Conservation (phyloP, 306 rosid species). For the Castanea mollissima region DNA sequence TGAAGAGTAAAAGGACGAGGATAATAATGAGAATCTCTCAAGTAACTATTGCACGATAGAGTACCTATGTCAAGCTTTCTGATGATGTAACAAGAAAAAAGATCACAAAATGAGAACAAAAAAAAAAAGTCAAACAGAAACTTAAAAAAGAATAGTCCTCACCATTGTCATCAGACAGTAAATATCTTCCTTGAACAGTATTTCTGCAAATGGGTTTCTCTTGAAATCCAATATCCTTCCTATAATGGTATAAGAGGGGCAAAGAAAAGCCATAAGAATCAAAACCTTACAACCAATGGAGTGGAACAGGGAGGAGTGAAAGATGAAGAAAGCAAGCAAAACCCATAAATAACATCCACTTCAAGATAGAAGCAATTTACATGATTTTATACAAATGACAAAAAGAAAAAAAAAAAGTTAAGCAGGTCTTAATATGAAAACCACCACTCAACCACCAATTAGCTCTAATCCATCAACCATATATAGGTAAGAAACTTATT, state of each 20-base stretch:
- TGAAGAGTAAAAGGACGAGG: neutral
- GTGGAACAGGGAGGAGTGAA: neutral
- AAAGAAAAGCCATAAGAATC: neutral
- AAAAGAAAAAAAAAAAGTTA: neutral
- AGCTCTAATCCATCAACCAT: neutral
- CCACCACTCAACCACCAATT: neutral
- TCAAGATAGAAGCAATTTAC: neutral
- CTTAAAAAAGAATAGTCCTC: constrained; percentile 4
- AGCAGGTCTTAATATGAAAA: neutral
- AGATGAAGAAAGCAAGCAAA: neutral
- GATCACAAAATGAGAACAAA: neutral
- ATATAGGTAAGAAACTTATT: too few relatives aligned
- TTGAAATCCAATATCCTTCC: constrained; percentile 65
- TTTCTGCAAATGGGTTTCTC: constrained; percentile 42
- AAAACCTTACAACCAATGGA: neutral
- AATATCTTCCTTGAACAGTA: constrained; percentile 88
- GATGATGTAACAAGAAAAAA: neutral
- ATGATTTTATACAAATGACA: neutral
- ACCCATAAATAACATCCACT: neutral
- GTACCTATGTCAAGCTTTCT: neutral
- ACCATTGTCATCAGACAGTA: constrained; percentile 79
- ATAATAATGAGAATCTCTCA: neutral
- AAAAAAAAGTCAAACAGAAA: neutral
- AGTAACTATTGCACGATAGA: neutral
- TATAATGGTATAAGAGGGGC: constrained; percentile 5